Conservation (phyloP, 208 protist species). For the Wallacemonas rigidus region DNA sequence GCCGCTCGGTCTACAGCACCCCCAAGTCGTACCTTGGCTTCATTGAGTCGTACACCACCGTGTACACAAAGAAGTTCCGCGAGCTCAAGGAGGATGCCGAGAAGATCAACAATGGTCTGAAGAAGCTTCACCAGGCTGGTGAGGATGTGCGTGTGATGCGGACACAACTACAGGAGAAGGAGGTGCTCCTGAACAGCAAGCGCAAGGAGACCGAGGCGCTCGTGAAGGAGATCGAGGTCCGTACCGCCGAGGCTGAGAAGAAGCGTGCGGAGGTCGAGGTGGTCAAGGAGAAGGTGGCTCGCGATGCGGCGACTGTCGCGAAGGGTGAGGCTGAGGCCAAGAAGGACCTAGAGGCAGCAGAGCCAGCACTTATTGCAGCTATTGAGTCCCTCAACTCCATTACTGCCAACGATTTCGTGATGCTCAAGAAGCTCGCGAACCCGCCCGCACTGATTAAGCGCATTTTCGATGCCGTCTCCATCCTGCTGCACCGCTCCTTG, state of each 20-base stretch:
- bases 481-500: conserved; percentile 88
- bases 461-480: conserved; percentile 98
- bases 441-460: conserved; percentile 97
- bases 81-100: conserved; percentile 90
- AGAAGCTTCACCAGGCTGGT: conserved; percentile 94
- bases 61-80: conserved; percentile 93
- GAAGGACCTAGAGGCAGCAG: conserved; percentile 92
- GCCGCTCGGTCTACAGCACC: conserved; percentile 93
- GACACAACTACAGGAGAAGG: conserved; percentile 95
- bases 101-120: conserved; percentile 94
- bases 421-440: conserved; percentile 94
- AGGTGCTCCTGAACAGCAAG: conserved; percentile 91
- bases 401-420: conserved; percentile 92
- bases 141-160: conserved; percentile 95
- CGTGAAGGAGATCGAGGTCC: conserved; percentile 94
- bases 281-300: conserved; percentile 90
- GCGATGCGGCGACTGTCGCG: conserved; percentile 90
- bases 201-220: conserved; percentile 92
- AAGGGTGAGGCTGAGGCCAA: conserved; percentile 95
- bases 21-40: conserved; percentile 95
- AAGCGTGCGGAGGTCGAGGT: conserved; percentile 94
- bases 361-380: conserved; percentile 93
- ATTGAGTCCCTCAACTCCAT: conserved; percentile 95
- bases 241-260: conserved; percentile 94
- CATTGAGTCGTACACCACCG: conserved; percentile 91